Conservation (phyloP, 768 basidiomycete species). For the Leucocoprinus birnbaumii region DNA sequence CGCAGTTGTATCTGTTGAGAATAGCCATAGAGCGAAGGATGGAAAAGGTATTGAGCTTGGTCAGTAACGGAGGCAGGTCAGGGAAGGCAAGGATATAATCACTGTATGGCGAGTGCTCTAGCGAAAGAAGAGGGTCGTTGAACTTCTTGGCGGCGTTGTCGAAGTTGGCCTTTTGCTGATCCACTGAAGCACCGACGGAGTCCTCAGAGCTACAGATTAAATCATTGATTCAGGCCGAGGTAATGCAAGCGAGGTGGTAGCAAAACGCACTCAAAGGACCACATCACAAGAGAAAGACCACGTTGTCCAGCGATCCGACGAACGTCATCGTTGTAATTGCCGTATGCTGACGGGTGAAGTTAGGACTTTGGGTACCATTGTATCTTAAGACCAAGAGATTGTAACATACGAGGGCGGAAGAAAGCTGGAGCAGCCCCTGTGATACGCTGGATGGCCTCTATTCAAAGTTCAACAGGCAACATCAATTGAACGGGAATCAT, state of each 20-base stretch:
- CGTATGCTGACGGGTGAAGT: slow-evolving; percentile 39
- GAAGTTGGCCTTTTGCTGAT: slow-evolving; percentile 14
- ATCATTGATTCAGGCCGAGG: neutral
- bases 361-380: no score
- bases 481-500: no score
- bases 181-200: slow-evolving; percentile 9
- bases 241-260: neutral
- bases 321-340: slow-evolving; percentile 37
- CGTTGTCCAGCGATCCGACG: slow-evolving; percentile 25
- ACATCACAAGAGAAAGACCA: slow-evolving; percentile 29
- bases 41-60: no score
- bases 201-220: slow-evolving; percentile 13
- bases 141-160: slow-evolving; percentile 18
- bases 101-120: slow-evolving; percentile 33
- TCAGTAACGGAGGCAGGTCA: no score
- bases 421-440: slow-evolving; percentile 34
- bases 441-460: slow-evolving; percentile 32
- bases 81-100: no score
- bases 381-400: neutral
- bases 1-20: slow-evolving; percentile 20
- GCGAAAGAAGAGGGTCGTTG: slow-evolving; percentile 17
- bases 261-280: slow-evolving; percentile 36
- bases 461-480: no score
- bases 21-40: neutral
- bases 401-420: slow-evolving; percentile 24